Conservation (phyloP, 352 stramenopile species). For the Phytophthora crassamura region DNA sequence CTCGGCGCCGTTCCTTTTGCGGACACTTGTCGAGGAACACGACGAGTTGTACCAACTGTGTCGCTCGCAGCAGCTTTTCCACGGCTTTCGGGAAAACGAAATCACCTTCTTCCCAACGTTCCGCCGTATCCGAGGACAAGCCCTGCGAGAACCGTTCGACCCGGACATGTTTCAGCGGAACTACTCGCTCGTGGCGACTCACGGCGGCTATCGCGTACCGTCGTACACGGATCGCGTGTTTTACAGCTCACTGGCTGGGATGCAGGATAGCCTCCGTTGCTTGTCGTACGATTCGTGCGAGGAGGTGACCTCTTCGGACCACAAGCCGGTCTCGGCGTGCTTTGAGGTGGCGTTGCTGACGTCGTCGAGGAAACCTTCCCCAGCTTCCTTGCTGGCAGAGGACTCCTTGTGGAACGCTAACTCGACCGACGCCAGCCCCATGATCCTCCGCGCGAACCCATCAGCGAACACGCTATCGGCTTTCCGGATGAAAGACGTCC, state of each 20-base stretch:
- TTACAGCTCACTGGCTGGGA: slow-evolving; percentile 74
- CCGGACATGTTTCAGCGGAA: slow-evolving; percentile 50
- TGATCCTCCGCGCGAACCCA: slow-evolving; percentile 42
- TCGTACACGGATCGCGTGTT: slow-evolving; percentile 92
- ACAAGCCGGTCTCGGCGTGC: slow-evolving; percentile 80
- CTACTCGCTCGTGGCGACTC: slow-evolving; percentile 67
- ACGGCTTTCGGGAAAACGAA: slow-evolving; percentile 75
- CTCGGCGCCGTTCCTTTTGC: slow-evolving; percentile 34
- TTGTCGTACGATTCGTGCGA: slow-evolving; percentile 85
- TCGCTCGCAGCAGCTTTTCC: slow-evolving; percentile 74
- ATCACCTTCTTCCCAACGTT: slow-evolving; percentile 86
- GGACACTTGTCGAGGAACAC: slow-evolving; percentile 62
- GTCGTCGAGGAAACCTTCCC: slow-evolving; percentile 2
- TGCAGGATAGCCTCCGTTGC: slow-evolving; percentile 60
- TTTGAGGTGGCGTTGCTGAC: slow-evolving; percentile 56
- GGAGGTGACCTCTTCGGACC: slow-evolving; percentile 74
- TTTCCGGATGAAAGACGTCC: slow-evolving; percentile 70
- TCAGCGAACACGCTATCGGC: slow-evolving; percentile 18
- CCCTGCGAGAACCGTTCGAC: slow-evolving; percentile 41
- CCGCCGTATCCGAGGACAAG: slow-evolving; percentile 67
- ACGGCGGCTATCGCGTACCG: slow-evolving; percentile 77
- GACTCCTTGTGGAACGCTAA: slow-evolving; percentile 50
- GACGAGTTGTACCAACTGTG: slow-evolving; percentile 77
- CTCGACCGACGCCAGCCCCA: slow-evolving; percentile 50
- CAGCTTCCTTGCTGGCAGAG: slow-evolving; percentile 23